Base-by-base conservation (phyloP, 176 grass and related monocot genomes). In the Paspalum notatum region DNA sequence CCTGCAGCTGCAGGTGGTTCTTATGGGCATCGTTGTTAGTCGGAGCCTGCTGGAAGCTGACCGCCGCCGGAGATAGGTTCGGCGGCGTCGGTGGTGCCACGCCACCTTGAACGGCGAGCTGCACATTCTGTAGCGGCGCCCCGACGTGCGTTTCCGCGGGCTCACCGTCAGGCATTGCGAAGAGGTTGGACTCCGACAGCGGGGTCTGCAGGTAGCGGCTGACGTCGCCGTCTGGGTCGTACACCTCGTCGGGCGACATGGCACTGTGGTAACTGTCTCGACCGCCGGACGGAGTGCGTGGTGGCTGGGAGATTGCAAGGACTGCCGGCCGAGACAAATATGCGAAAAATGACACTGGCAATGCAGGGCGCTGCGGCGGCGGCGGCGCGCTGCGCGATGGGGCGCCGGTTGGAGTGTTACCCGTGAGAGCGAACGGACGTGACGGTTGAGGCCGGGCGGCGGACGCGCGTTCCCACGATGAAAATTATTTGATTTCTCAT, bases 231-330 rank as follows among this genome's bases (percentile, higher is more conserved):
- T 41, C 37, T 0, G 63, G 0, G 63, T 42, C 38, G 63, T 66
- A 66, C 63, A 10, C 12, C 17, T 66, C 63, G 63, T 66, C 63
- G 63, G 63, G 10, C 63, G 63, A 20, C 63, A 66, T 66, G 39
- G 17, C 55, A 9, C 38, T 12, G 63, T 17, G 39, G 4, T 21
- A 42, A 66, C 63, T 27, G 58, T 66, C 7, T 56, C 18, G 53
- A 3, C 14, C 5, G n/a, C n/a, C n/a, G n/a, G n/a, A n/a, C n/a
- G 53, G 7, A 17, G 20, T 8, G 43, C 43, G 43, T 9, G 17
- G 6, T 8, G 20, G 14, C 15, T 14, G 5, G n/a, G 53, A 56
- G 20, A 9, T 7, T n/a, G 53, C 17, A 20, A 56, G 18, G 18
- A 18, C 7, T n/a, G 20, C 32, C 32, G 32, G 32, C 32, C 32